Conservation (phyloP, 805 yeast species). For the Saccharomycopsis fermentans region DNA sequence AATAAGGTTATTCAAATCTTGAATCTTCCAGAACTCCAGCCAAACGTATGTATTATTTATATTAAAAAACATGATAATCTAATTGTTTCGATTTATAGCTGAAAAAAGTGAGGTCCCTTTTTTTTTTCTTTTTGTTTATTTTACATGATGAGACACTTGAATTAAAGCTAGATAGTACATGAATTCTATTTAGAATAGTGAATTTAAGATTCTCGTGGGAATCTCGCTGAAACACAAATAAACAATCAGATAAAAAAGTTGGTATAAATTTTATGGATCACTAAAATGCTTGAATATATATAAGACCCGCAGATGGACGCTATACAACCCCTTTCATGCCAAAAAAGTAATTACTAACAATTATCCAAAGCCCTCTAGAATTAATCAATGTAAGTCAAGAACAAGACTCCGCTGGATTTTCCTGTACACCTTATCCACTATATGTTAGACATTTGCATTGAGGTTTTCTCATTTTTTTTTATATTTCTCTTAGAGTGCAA, state of each 20-base stretch:
- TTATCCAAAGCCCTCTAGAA: background rate
- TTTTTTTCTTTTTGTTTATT: background rate
- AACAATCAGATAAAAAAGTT: background rate
- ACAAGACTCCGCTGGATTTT: too few species aligned
- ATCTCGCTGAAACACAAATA: constrained; percentile 18
- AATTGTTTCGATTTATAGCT: constrained; percentile 14
- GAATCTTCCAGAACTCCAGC: background rate
- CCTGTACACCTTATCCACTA: too few species aligned
- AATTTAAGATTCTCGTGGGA: constrained; percentile 21
- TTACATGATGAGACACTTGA: constrained; percentile 20
- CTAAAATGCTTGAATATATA: background rate
- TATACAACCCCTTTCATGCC: background rate
- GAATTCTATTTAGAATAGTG: constrained; percentile 27
- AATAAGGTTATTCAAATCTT: background rate
- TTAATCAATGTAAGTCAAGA: too few species aligned
- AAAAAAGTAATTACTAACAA: background rate
- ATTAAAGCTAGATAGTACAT: constrained; percentile 37
- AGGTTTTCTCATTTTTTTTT: too few species aligned
- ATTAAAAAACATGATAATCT: too few species aligned
- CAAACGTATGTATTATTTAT: background rate
- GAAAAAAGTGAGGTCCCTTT: background rate
- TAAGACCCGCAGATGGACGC: background rate
- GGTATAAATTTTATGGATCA: background rate
- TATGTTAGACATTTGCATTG: too few species aligned
- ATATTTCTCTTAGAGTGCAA: too few species aligned